Percentiles rank a stretch among this genome's conserved stretches.
Evolutionary conservation across 495 filamentous ascomycete species (phyloP).

Genomic region (Tuber borchii): DNA sequence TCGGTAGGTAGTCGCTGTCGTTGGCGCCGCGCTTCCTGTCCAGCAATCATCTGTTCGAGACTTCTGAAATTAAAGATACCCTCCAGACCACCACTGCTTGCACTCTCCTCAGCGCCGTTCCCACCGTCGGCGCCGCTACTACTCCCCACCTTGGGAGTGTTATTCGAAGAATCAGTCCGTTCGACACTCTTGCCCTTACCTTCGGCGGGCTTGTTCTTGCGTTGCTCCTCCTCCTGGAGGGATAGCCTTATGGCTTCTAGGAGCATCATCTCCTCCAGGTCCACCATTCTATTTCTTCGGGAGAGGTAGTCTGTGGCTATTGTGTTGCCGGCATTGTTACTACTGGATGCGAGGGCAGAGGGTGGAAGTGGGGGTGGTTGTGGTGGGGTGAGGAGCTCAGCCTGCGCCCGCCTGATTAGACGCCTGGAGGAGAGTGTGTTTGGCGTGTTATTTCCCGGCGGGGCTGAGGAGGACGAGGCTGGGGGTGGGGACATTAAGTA

Average conservation of each 20-base stretch:
- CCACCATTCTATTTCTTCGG: slow-evolving; percentile 64
- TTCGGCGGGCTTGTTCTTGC: slow-evolving; percentile 59
- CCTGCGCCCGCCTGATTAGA: slow-evolving; percentile 33
- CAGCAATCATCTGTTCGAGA: slow-evolving; percentile 74
- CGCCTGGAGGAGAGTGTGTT: slow-evolving; percentile 38
- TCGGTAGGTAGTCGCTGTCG: slow-evolving; percentile 6
- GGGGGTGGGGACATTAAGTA: slow-evolving; percentile 71
- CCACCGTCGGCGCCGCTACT: slow-evolving; percentile 47
- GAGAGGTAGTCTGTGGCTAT: slow-evolving; percentile 1
- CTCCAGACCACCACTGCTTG: slow-evolving; percentile 49
- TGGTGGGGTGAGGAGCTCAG: slow-evolving; percentile 41
- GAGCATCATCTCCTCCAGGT: slow-evolving; percentile 97
- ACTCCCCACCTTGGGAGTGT: slow-evolving; percentile 41
- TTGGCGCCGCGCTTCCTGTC: slow-evolving; percentile 48
- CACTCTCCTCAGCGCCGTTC: slow-evolving; percentile 44
- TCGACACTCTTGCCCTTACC: slow-evolving; percentile 82
- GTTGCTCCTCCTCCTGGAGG: slow-evolving; percentile 82
- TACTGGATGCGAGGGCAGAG: slow-evolving; percentile 12
- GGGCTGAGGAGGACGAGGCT: slow-evolving; percentile 43
- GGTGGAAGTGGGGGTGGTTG: slow-evolving; percentile 7
- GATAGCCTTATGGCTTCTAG: slow-evolving; percentile 89
- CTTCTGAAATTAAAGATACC: slow-evolving; percentile 89
- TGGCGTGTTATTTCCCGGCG: slow-evolving; percentile 36
- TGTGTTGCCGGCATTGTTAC: slow-evolving; percentile 43
- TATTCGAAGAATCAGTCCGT: slow-evolving; percentile 48